Conservation (phyloP, 2,329 filamentous ascomycete species). For the Cordyceps javanica region DNA sequence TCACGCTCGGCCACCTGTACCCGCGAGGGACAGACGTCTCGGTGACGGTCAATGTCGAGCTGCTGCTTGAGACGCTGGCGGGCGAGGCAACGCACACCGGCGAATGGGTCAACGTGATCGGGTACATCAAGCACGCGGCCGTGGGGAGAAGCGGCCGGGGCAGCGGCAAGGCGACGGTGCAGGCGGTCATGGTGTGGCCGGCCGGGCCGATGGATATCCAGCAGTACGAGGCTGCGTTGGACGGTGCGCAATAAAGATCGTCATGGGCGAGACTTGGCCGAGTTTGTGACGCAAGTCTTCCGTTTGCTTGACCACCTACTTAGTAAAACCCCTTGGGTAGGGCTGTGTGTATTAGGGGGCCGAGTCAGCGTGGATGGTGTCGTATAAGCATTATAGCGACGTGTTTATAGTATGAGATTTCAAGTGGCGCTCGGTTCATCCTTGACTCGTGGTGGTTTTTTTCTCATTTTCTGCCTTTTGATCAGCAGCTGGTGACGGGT, state of each 20-base stretch:
- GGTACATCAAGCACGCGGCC: conserved; percentile 53
- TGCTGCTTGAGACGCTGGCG: conserved; percentile 61
- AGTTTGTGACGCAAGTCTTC: too few species aligned
- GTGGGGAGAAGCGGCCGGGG: background rate
- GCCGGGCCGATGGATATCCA: conserved; percentile 66
- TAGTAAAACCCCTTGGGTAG: too few species aligned
- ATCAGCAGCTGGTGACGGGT: background rate
- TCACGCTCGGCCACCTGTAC: conserved; percentile 64
- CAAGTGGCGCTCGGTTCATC: background rate
- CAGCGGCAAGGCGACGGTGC: conserved; percentile 39
- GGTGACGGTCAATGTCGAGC: conserved; percentile 63
- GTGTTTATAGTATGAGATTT: background rate
- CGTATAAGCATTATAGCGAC: background rate
- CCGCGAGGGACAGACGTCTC: conserved; percentile 40
- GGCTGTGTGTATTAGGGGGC: background rate
- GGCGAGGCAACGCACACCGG: conserved; percentile 62
- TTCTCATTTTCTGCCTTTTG: background rate
- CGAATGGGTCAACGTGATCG: conserved; percentile 86
- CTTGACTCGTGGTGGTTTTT: background rate
- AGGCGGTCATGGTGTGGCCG: conserved; percentile 73
- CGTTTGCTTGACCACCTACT: too few species aligned
- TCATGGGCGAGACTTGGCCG: too few species aligned
- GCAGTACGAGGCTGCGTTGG: conserved; percentile 60
- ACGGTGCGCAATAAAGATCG: conserved; percentile 19
- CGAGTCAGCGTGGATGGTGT: background rate